Evolutionary conservation across 108 stramenopile genomes (phyloP).

Genomic region (Parietichytrium sp.): DNA sequence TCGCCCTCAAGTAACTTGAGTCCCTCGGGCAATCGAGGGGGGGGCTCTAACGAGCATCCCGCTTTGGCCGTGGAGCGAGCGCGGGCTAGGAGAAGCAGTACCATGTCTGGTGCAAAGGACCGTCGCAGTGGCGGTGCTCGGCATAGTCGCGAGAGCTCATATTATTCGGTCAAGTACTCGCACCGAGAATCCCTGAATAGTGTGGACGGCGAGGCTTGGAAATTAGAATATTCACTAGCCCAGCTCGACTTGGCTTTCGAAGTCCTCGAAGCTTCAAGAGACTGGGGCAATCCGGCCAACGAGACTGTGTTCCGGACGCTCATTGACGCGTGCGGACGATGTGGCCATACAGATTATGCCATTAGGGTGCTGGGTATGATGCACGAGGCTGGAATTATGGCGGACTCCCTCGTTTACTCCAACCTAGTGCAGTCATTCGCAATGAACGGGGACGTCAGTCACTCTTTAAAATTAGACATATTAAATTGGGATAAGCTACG

Average conservation of each 20-base stretch:
- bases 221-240: not conserved
- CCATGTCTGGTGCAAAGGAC: too few relatives aligned
- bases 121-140: too few relatives aligned
- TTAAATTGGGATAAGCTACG: slow-evolving; percentile 37
- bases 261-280: slow-evolving; percentile 1
- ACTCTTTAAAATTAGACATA: slow-evolving; percentile 23
- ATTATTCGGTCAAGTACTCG: too few relatives aligned
- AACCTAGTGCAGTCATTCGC: slow-evolving; percentile 22
- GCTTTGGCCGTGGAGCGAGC: too few relatives aligned
- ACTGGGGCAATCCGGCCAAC: not conserved
- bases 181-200: too few relatives aligned
- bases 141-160: too few relatives aligned
- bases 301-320: slow-evolving; percentile 9
- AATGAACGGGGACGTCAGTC: slow-evolving; percentile 12
- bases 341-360: slow-evolving; percentile 7
- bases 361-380: slow-evolving; percentile 31
- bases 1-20: too few relatives aligned
- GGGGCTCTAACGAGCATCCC: too few relatives aligned
- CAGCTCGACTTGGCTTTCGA: slow-evolving; percentile 2
- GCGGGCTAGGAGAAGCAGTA: too few relatives aligned
- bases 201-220: not conserved
- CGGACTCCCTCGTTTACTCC: slow-evolving; percentile 23
- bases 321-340: slow-evolving; percentile 24
- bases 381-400: slow-evolving; percentile 31
- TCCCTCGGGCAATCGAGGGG: too few relatives aligned